These are phyloP conservation scores for Aspergillus intermedius DNA, from an alignment of 2,329 filamentous ascomycete species.

Conservation along the genomic window DNA sequence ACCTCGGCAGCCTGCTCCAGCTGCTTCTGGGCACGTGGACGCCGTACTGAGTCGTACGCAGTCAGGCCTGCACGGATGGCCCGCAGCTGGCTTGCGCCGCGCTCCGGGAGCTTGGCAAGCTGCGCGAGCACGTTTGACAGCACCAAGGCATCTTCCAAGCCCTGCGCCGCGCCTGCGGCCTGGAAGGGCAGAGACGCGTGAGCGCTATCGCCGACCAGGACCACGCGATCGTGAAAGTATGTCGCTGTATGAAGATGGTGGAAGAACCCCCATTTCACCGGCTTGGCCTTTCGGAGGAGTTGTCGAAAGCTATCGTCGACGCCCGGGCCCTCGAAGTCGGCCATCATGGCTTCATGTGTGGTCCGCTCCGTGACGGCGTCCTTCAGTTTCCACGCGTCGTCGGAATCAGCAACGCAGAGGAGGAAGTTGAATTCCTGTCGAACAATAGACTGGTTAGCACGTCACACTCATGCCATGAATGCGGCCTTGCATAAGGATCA, in stretches of 20 bases:
- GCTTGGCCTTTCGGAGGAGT: conserved; percentile 4
- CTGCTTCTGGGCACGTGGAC: conserved; percentile 5
- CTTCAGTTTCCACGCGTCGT: conserved; percentile 2
- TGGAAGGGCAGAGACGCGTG: conserved; percentile 31
- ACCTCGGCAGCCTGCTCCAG: conserved; percentile 6
- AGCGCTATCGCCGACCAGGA: conserved; percentile 32
- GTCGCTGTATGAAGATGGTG: conserved; percentile 27
- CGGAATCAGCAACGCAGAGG: conserved; percentile 1
- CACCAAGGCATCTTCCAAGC: conserved; percentile 32
- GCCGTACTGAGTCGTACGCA: conserved; percentile 5
- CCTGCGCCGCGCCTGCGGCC: conserved; percentile 31
- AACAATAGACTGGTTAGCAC: conserved; percentile 1
- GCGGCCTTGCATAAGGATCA: neutral
- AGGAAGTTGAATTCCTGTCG: neutral
- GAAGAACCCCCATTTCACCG: conserved; percentile 10
- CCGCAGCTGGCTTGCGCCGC: neutral
- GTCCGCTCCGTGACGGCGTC: conserved; percentile 7
- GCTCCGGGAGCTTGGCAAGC: conserved; percentile 1
- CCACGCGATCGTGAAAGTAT: conserved; percentile 22
- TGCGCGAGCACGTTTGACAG: conserved; percentile 22
- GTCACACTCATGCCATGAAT: neutral
- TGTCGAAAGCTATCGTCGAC: conserved; percentile 7
- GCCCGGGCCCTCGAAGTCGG: conserved; percentile 5
- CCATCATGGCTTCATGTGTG: conserved; percentile 9
- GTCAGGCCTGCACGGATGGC: neutral